phyloP scores from a whole-genome alignment of 345 rosid genomes.

The Odontarrhena argentea region DNA sequence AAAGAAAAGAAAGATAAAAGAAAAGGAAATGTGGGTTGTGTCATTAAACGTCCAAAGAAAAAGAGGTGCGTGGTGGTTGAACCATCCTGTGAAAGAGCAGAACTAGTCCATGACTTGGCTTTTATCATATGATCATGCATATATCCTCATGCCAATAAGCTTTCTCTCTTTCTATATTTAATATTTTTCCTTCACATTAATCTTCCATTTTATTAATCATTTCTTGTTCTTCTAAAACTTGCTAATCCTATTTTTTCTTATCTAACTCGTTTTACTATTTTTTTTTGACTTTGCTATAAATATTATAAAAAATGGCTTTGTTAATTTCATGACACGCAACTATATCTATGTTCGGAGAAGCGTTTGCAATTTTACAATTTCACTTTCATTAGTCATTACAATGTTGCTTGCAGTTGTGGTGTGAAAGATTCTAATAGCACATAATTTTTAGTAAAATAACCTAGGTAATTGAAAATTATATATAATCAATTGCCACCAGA shows the following conservation, averaged over 20 bases:
- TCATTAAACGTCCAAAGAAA: constrained; percentile 59
- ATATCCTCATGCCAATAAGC: constrained; percentile 21
- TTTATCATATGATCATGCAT: constrained; percentile 33
- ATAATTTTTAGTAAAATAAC: too few species aligned
- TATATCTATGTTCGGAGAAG: constrained; percentile 22
- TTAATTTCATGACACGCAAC: constrained; percentile 28
- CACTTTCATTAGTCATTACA: neutral
- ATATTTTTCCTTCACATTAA: constrained; percentile 5
- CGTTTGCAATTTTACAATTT: constrained; percentile 15
- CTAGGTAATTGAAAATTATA: too few species aligned
- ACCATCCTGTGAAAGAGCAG: constrained; percentile 47
- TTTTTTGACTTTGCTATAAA: neutral
- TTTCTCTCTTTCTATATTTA: constrained; percentile 14
- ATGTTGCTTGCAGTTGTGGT: too few species aligned
- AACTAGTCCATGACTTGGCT: constrained; percentile 36
- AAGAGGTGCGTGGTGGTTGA: constrained; percentile 83
- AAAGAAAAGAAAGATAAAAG: constrained; percentile 24
- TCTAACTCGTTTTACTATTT: constrained; percentile 28
- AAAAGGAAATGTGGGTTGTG: constrained; percentile 46
- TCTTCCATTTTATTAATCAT: constrained; percentile 28
- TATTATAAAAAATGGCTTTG: neutral
- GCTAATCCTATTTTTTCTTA: constrained; percentile 32
- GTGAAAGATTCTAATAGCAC: too few species aligned
- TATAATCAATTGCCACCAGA: too few species aligned
- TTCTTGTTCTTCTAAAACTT: constrained; percentile 33